Base-by-base conservation (phyloP, 495 filamentous ascomycete genomes). In the Daldinia loculata region DNA sequence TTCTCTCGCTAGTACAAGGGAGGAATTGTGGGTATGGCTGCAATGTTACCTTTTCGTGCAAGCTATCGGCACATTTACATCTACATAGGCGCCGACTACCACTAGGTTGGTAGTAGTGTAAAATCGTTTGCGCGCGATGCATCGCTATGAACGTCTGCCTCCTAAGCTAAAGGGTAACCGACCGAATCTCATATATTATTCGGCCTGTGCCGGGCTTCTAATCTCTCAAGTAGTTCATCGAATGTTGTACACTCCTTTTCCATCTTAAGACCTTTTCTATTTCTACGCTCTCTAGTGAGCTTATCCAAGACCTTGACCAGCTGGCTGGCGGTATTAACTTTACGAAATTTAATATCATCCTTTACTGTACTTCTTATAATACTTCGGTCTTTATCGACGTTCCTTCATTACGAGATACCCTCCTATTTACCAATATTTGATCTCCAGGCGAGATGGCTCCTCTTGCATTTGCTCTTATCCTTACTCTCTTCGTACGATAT, bases 391-490 rank as follows among this genome's bases (percentile, higher is more conserved):
- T 60, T 59, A 57, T 45, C 24, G 52, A 48, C 19, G 22, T 8
- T 60, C 14, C 30, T 57, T 65, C 41, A 41, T 17, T n/a, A 56
- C 12, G 3, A 38, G 14, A 63, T 24, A 57, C 30, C 39, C 6
- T 34, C 11, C 2, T 45, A 34, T 52, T 61, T 38, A 5, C 38
- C 32, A 12, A 38, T 14, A 59, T 55, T 5, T 26, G 9, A 67
- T 74, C 71, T 74, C 67, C 67, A 38, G 63, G 62, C 67, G 71
- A 74, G 71, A 75, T 77, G 72, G 55, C 68, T 65, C 69, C 62
- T 63, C 63, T 73, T 60, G 29, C 50, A 27, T 58, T 45, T 17
- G 50, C 65, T 45, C 57, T 57, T 61, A 67, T 67, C 39, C 62
- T 76, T 38, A 61, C 78, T 29, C 36, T 78, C 34, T 52, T 79